Evolutionary conservation across 1,139 yeast species (phyloP), one percentile per base, ranked within the genome.

Genomic region (Zhuliangozyma parablackwelliae): DNA sequence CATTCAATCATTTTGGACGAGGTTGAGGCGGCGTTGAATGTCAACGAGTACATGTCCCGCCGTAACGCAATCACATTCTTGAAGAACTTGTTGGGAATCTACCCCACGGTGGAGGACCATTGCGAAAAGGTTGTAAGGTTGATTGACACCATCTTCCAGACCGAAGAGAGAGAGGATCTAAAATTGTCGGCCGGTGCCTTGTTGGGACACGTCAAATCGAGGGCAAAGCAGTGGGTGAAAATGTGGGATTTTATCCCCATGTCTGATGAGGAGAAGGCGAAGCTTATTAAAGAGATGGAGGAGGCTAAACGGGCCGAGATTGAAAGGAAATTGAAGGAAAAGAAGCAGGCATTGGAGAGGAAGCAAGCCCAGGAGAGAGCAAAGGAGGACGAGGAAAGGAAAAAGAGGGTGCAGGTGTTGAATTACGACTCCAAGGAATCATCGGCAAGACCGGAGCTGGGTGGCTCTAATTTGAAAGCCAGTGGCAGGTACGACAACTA

Each of bases 41-140:
- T 78, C 13, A 66, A 69, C 1, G 85, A 83, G 41, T 90, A 89
- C 53, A 84, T 87, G 80, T 80, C 87, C 3, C 74, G 95, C 37
- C 76, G 92, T 44, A 90, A 89, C 57, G 76, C 88, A 3, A 85
- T 90, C 42, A 83, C 86, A 2, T 78, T 88, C 48, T 65, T 90
- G 62, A 87, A 83, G 53, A 81, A 80, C 47, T 62, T 83, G 42
- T 61, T 84, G 26, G 72, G 75, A 1, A 72, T 75, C 7, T 87
- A 80, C 53, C 96, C 96, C 0, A 64, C 68, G 10, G 76, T 87
- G 23, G 81, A 79, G 37, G 79, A 75, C 29, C 94, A 86, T 40
- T 82, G 92, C 32, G 79, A 78, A 41, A 46, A 55, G 9, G 57
- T 87, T 7, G 61, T 72, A 5, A 64, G 61, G 13, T 62, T 72